Percentiles rank a stretch among this genome's conserved stretches.
These are phyloP conservation scores for Picocystis salinarum DNA, from an alignment of 139 green algal genomes.

Conservation along the genomic window DNA sequence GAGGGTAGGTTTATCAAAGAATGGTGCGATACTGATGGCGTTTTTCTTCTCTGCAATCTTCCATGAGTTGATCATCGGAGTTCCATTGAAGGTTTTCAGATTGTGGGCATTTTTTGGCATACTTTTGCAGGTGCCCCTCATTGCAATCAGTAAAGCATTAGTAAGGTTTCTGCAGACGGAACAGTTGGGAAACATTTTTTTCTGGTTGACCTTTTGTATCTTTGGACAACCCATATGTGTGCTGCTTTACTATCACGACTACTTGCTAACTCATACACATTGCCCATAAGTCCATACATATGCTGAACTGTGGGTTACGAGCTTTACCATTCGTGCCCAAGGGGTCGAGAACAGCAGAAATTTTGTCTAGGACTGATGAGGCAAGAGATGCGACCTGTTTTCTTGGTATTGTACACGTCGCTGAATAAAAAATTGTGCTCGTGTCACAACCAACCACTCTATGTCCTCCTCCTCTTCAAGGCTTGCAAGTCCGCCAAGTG, in stretches of 20 bases:
- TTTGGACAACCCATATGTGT: conserved; percentile 66
- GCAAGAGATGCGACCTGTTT: too few relatives aligned
- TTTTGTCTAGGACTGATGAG: too few relatives aligned
- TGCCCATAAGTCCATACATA: too few relatives aligned
- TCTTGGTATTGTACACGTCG: too few relatives aligned
- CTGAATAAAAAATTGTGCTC: too few relatives aligned
- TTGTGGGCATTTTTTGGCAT: conserved; percentile 65
- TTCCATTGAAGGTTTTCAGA: conserved; percentile 69
- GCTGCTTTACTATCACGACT: conserved; percentile 75
- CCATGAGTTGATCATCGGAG: conserved; percentile 66
- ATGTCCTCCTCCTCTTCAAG: too few relatives aligned
- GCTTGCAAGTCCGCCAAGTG: too few relatives aligned
- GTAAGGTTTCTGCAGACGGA: conserved; percentile 26
- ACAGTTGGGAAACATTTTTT: conserved; percentile 54
- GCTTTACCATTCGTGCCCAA: too few relatives aligned
- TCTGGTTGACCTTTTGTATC: conserved; percentile 83
- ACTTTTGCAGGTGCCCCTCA: conserved; percentile 39
- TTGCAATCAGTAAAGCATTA: conserved; percentile 39
- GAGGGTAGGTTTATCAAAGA: conserved; percentile 15
- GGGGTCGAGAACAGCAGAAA: too few relatives aligned
- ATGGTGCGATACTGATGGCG: conserved; percentile 24
- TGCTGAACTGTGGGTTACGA: too few relatives aligned
- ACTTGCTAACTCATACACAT: too few relatives aligned
- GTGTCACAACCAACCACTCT: too few relatives aligned
- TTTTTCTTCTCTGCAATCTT: conserved; percentile 64